Evolutionary conservation across 2,329 filamentous ascomycete genomes (phyloP).

Genomic region (Fusarium luffae): DNA sequence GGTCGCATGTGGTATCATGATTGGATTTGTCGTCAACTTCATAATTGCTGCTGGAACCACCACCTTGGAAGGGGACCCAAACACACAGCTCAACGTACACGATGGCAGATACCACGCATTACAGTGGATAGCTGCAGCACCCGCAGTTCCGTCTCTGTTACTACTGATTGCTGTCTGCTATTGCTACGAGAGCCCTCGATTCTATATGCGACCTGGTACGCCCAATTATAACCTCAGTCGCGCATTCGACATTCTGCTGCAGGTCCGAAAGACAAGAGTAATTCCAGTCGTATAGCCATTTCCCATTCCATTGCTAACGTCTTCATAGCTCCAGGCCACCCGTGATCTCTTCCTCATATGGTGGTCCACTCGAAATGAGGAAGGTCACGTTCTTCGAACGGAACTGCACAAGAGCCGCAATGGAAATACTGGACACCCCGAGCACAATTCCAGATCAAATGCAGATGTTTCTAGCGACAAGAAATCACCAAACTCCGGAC

Average conservation of each 20-base stretch:
- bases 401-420: background rate
- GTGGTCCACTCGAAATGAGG: conserved; percentile 20
- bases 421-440: background rate
- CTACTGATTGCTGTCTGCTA: conserved; percentile 51
- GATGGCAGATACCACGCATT: conserved; percentile 30
- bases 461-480: fast-evolving
- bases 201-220: conserved; percentile 51
- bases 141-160: conserved; percentile 50
- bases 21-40: conserved; percentile 40
- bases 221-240: conserved; percentile 49
- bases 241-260: conserved; percentile 50
- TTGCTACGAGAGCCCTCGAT: conserved; percentile 55
- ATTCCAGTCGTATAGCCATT: fast-evolving
- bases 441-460: background rate
- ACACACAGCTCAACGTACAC: background rate
- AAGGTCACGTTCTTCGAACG: background rate
- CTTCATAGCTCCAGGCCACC: conserved; percentile 50
- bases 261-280: conserved; percentile 48
- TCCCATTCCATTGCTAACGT: background rate
- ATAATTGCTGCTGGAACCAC: conserved; percentile 20
- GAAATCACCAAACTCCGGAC: background rate
- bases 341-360: conserved; percentile 53
- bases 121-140: conserved; percentile 51
- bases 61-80: conserved; percentile 1
- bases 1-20: conserved; percentile 44